Evolutionary conservation across 345 rosid species (phyloP).

Genomic region (Nasturtium officinale): DNA sequence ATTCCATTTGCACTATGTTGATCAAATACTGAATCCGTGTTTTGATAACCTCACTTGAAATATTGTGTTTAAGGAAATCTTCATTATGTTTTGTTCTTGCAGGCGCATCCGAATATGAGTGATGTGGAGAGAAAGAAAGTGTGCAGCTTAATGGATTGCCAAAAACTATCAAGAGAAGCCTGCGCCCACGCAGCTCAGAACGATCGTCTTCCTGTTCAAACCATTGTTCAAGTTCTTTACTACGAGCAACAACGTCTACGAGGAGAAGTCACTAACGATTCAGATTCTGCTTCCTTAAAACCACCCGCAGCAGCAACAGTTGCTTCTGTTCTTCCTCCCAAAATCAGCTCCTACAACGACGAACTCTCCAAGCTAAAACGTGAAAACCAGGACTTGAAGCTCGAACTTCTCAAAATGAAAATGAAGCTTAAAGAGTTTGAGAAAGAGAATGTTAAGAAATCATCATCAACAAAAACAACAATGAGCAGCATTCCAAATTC

Average conservation of each 20-base stretch:
- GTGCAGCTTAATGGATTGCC: conserved; percentile 94
- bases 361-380: conserved; percentile 65
- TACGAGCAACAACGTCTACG: conserved; percentile 86
- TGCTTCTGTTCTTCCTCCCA: conserved; percentile 47
- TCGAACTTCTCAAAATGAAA: conserved; percentile 79
- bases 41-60: neutral
- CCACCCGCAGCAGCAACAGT: conserved; percentile 21
- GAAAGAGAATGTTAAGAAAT: conserved; percentile 50
- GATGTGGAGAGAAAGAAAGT: conserved; percentile 95
- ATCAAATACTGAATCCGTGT: neutral
- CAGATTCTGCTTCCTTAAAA: conserved; percentile 27
- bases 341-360: conserved; percentile 45
- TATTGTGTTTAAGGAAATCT: neutral
- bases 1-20: neutral
- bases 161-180: conserved; percentile 87
- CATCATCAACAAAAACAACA: conserved; percentile 11
- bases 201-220: conserved; percentile 85
- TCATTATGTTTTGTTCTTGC: neutral
- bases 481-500: conserved; percentile 27
- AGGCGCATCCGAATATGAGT: conserved; percentile 87
- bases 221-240: conserved; percentile 93
- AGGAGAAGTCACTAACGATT: conserved; percentile 65
- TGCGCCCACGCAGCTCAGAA: conserved; percentile 97
- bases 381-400: conserved; percentile 83
- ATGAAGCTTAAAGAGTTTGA: conserved; percentile 81